Percentiles rank a stretch among this genome's conserved stretches.
phyloP scores from a whole-genome alignment of 768 basidiomycete species.

The Kwoniella newhampshirensis region DNA sequence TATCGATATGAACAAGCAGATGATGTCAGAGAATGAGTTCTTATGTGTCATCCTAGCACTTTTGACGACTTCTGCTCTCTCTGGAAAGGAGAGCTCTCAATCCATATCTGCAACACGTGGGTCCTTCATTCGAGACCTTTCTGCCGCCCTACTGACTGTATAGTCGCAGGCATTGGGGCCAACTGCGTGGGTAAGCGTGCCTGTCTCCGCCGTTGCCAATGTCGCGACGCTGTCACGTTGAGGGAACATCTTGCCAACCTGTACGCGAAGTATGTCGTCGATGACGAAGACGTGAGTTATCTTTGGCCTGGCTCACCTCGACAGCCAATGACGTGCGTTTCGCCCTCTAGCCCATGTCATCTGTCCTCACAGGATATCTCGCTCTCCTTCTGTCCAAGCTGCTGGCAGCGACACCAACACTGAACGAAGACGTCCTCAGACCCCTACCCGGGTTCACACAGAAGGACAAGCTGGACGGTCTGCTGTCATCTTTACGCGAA shows the following conservation, averaged over 20 bases:
- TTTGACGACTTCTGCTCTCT: neutral
- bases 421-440: neutral
- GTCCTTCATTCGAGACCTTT: neutral
- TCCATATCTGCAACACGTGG: constrained; percentile 7
- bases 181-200: constrained; percentile 6
- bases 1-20: neutral
- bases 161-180: constrained; percentile 1
- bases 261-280: neutral
- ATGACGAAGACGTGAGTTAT: constrained; percentile 11
- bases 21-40: constrained; percentile 1
- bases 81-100: neutral
- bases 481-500: constrained; percentile 21
- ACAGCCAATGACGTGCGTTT: neutral
- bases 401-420: neutral
- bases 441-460: constrained; percentile 5
- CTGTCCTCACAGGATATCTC: constrained; percentile 18
- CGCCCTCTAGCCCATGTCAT: constrained; percentile 1
- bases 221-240: neutral
- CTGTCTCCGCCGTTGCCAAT: constrained; percentile 15
- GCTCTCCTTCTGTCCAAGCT: constrained; percentile 16
- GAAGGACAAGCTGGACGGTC: constrained; percentile 7
- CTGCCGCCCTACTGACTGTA: too few species aligned
- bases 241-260: constrained; percentile 8
- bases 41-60: constrained; percentile 12
- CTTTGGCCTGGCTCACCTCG: neutral